Evolutionary conservation across 2,329 filamentous ascomycete genomes (phyloP).

Genomic region (Gnomoniopsis sp.): DNA sequence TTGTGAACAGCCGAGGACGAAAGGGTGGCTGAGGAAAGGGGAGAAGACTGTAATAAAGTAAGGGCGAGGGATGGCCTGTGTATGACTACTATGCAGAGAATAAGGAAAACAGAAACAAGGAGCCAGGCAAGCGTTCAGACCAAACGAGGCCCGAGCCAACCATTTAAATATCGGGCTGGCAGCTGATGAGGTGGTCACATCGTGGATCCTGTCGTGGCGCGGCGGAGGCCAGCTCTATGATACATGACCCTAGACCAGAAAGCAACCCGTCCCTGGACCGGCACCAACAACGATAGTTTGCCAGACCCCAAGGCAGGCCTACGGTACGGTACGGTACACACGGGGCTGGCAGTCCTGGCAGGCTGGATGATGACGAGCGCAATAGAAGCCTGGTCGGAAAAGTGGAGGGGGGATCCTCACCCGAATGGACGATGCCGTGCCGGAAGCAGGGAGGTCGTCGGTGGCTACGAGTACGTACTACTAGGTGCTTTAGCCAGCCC

Average conservation of each 20-base stretch:
- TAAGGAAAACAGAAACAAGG: background rate
- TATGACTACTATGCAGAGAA: background rate
- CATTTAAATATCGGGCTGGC: background rate
- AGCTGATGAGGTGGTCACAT: background rate
- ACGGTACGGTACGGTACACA: background rate
- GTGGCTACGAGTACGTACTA: too few relatives aligned
- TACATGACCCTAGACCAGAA: background rate
- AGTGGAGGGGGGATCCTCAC: background rate
- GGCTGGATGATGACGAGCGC: constrained; percentile 4
- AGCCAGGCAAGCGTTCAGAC: background rate
- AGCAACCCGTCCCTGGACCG: background rate
- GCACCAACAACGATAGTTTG: background rate
- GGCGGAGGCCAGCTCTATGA: background rate
- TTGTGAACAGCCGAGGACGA: background rate
- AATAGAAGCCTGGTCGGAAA: background rate
- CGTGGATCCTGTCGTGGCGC: background rate
- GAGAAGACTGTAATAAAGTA: background rate
- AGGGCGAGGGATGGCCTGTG: too few relatives aligned
- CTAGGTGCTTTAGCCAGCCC: too few relatives aligned
- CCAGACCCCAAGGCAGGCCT: too few relatives aligned
- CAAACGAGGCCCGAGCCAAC: background rate
- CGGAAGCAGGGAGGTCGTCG: background rate
- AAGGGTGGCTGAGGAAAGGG: background rate
- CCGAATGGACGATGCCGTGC: background rate
- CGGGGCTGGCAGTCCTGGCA: too few relatives aligned